Base-by-base conservation (phyloP, 192 early-diverging fungal genomes). In the Umbelopsis isabellina region DNA sequence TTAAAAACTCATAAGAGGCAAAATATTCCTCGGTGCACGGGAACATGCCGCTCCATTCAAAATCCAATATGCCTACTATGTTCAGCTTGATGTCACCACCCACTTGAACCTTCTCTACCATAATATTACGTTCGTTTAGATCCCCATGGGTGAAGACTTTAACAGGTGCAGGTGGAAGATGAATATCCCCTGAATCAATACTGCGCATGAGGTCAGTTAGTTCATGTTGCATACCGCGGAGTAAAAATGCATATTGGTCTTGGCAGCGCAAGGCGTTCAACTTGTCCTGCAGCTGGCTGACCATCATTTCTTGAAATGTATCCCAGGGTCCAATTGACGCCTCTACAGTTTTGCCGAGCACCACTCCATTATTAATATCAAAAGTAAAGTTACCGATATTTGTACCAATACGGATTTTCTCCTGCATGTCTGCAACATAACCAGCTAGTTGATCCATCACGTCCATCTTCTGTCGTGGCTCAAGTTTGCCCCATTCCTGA, bases 1-100 rank as follows among this genome's bases (percentile, higher is more conserved):
- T 61, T 5, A 61, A 33, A 61, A 61, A 61, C n/a, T 61, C 55
- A 25, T 61, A 61, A 7, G 55, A 61, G 7, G 55, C 55, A 61
- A 61, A 61, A 61, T 61, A 61, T 25, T 61, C 55, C 15, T 61
- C 55, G 12, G 55, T 61, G 4, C 55, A 61, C 12, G 55, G 55
- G 33, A 61, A 61, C 55, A 61, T 61, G 55, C 55, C 55, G 33
- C 55, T 61, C 55, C 55, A 61, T 25, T 61, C 55, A n/a, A 61
- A 61, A 61, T 61, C 55, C 25, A 61, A 25, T 61, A 61, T 25
- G 0, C 55, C 55, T 5, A 61, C 55, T 0, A 61, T 61, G 18
- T 61, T 61, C 55, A 61, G 37, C 33, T 18, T 61, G 30, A 30
- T 61, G 16, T 35, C 25, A 35, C 27, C 30, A 35, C 5, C 5